Base-by-base conservation (phyloP, 202 grass and related monocot genomes). In the Alloteropsis angusta region DNA sequence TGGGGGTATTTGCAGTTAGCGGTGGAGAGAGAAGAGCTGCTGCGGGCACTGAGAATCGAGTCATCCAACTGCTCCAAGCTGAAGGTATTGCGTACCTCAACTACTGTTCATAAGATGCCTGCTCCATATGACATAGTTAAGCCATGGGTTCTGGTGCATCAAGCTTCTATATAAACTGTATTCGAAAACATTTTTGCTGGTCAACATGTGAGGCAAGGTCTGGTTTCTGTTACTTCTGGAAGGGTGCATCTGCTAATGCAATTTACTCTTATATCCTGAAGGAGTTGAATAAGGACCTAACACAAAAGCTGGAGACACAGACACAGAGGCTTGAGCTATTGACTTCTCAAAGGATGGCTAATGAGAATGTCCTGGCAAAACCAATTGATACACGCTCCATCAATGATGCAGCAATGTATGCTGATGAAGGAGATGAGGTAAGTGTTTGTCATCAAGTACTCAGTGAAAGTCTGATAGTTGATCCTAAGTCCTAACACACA, bases 381-480 rank as follows among this genome's bases (percentile, higher is more conserved):
- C 84, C 88, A 68, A 75, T 85, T 3, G 92, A 93, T 56, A 67
- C 65, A 1, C 76, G 57, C 73, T 84, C 88, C 75, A 75, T 76
- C 60, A 81, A 87, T 89, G 96, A 99, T 87, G 83, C 89, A 53
- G 74, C 90, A 54, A 69, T 92, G 74, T 99, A 99, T 85, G 90
- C 96, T 72, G 96, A 99, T 49, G 96, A 99, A 86, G 96, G 92
- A 82, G 96, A 99, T 80, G 92, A 99, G 96, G 96, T 93, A 89
- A 81, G 46, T 76, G 11, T 75, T 15, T 66, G 5, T 44, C 26
- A 36, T 19, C 15, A 52, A 76, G 36, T 64, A 60, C 52, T 13
- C 41, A 39, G 25, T 8, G 53, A 45, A 32, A 56, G 7, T 58
- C 36, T 76, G 72, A 46, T 84, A 41, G 8, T 32, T 16, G 28